phyloP scores from a whole-genome alignment of 73 alveolate species.

The Diophrys appendiculata region DNA sequence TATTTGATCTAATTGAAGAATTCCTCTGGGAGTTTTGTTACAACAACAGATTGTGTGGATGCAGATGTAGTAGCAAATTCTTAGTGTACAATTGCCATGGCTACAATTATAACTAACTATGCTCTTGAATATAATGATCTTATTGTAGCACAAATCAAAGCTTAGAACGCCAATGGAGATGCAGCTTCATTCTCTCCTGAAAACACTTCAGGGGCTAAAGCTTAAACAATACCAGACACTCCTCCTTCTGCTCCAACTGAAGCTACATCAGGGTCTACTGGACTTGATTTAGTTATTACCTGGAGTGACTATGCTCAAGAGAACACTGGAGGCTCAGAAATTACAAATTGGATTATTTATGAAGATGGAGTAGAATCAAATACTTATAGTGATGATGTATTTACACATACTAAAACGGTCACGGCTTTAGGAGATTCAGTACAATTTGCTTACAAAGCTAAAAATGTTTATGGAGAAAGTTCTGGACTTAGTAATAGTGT shows the following conservation, averaged over 20 bases:
- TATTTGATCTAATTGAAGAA: not conserved
- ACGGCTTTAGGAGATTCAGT: slow-evolving; percentile 9
- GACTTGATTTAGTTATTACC: slow-evolving; percentile 22
- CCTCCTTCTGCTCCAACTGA: slow-evolving; percentile 46
- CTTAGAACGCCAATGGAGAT: slow-evolving; percentile 31
- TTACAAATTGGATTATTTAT: too few relatives aligned
- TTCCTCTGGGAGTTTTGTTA: not conserved
- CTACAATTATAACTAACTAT: too few relatives aligned
- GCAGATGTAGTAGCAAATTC: not conserved
- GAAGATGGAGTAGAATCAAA: too few relatives aligned
- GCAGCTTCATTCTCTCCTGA: slow-evolving; percentile 19
- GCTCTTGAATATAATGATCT: slow-evolving; percentile 36
- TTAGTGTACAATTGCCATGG: not conserved
- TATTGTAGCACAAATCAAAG: slow-evolving; percentile 27
- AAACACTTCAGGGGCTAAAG: slow-evolving; percentile 25
- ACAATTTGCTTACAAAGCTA: slow-evolving; percentile 41
- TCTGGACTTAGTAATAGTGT: slow-evolving; percentile 15
- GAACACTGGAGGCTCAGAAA: slow-evolving; percentile 39
- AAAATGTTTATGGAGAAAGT: slow-evolving; percentile 44
- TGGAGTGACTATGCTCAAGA: slow-evolving; percentile 25
- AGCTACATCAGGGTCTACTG: not conserved
- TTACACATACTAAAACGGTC: not conserved
- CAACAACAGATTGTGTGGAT: not conserved
- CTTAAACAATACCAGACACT: slow-evolving; percentile 21
- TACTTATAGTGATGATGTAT: too few relatives aligned